Evolutionary conservation across 2,329 filamentous ascomycete genomes (phyloP).

Genomic region (Cercospora sojina): DNA sequence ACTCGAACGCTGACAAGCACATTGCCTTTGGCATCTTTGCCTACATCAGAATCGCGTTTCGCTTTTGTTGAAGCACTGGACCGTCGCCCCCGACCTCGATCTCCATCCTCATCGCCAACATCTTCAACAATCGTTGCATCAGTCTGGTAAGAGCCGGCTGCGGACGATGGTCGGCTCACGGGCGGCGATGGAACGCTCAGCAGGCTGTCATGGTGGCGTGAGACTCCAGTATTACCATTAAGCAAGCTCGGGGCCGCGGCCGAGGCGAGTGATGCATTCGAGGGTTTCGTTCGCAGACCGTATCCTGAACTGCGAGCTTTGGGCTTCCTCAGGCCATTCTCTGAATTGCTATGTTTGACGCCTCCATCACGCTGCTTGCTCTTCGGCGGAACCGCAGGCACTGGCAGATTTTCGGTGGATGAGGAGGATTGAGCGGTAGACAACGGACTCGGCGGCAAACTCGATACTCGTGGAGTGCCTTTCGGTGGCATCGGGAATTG

Average conservation of each 20-base stretch:
- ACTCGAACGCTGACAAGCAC: slow-evolving; percentile 94
- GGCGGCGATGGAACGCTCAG: slow-evolving; percentile 78
- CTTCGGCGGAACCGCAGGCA: slow-evolving; percentile 35
- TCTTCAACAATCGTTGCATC: slow-evolving; percentile 89
- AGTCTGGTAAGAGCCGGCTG: slow-evolving; percentile 87
- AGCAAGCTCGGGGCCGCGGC: slow-evolving; percentile 66
- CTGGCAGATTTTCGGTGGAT: slow-evolving; percentile 32
- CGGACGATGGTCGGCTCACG: slow-evolving; percentile 87
- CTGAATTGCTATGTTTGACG: slow-evolving; percentile 36
- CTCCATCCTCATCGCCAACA: slow-evolving; percentile 54
- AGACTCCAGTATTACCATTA: slow-evolving; percentile 65
- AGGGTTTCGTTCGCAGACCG: slow-evolving; percentile 50
- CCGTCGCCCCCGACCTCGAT: slow-evolving; percentile 48
- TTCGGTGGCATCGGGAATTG: slow-evolving; percentile 88
- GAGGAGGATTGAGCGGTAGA: slow-evolving; percentile 48
- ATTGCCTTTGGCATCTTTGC: slow-evolving; percentile 82
- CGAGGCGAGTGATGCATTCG: slow-evolving; percentile 29
- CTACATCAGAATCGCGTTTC: slow-evolving; percentile 30
- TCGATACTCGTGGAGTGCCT: slow-evolving; percentile 57
- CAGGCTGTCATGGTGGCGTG: slow-evolving; percentile 70
- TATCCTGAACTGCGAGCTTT: slow-evolving; percentile 37
- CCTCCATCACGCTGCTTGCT: slow-evolving; percentile 30
- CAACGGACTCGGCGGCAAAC: slow-evolving; percentile 58
- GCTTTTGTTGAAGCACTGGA: slow-evolving; percentile 5
- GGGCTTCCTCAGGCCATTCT: slow-evolving; percentile 32